phyloP scores from a whole-genome alignment of 352 stramenopile genomes.

The Globisporangium paroecandrum region DNA sequence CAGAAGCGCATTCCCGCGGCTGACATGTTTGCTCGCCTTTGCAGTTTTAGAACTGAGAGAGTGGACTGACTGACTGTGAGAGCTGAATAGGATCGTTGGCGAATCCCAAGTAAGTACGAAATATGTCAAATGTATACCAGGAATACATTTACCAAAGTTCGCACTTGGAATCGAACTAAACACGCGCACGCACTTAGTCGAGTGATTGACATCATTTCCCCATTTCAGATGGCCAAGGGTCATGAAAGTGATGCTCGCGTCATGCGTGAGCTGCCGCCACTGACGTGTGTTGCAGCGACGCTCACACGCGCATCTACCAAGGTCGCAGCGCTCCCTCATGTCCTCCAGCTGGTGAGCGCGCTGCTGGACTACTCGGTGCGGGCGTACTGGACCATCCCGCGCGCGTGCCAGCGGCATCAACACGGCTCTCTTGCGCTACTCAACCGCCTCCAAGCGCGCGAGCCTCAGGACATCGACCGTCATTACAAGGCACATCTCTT shows the following conservation, averaged over 20 bases:
- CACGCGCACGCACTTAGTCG: no score
- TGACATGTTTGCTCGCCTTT: conserved; percentile 37
- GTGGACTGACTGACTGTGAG: neutral
- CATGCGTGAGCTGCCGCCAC: neutral
- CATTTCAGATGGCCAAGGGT: no score
- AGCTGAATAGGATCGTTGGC: neutral
- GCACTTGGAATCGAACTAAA: no score
- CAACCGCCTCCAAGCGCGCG: neutral
- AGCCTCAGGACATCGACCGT: conserved; percentile 2
- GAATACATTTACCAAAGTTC: no score
- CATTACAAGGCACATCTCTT: conserved; percentile 3
- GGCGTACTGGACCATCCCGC: conserved; percentile 3
- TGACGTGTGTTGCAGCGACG: neutral
- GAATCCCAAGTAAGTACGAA: no score
- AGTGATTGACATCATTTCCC: no score
- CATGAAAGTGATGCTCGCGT: neutral
- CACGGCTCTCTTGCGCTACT: neutral
- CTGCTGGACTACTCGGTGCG: neutral
- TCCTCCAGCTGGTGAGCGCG: neutral
- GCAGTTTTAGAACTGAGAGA: neutral
- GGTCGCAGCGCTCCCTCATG: neutral
- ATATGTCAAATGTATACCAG: no score
- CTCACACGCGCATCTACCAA: neutral
- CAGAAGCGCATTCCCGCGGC: conserved; percentile 87
- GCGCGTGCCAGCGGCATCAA: neutral